Conservation (phyloP, 257 asterid genomes). For the Solanum gracilifrons region DNA sequence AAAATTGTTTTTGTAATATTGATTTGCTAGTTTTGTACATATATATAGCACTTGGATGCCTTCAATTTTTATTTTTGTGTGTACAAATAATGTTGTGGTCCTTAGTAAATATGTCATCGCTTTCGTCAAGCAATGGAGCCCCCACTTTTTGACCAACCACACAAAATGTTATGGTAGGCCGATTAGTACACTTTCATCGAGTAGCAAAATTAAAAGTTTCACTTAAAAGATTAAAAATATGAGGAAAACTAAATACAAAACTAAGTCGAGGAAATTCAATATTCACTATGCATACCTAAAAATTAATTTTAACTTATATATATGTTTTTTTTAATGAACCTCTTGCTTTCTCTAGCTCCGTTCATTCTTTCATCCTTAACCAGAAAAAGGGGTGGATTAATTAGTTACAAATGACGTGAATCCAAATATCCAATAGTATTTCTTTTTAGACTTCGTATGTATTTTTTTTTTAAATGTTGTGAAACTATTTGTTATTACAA, state of each 20-base stretch:
- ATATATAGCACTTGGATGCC: not conserved
- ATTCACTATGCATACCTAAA: no score
- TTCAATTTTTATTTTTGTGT: not conserved
- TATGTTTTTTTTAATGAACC: no score
- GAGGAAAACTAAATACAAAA: no score
- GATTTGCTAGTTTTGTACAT: not conserved
- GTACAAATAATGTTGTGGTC: not conserved
- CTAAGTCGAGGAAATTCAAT: no score
- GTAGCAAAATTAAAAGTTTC: not conserved
- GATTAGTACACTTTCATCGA: not conserved
- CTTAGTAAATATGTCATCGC: not conserved
- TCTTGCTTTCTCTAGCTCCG: not conserved
- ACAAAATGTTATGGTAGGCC: not conserved
- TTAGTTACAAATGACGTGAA: no score
- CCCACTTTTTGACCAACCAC: not conserved
- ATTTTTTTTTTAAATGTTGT: not conserved
- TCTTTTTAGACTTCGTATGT: no score
- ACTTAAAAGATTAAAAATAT: no score
- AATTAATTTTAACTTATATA: no score
- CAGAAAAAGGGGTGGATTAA: no score
- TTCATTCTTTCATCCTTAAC: not conserved
- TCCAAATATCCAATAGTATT: no score
- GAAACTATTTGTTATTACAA: not conserved
- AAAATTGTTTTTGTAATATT: fast-evolving
- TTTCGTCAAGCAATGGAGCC: not conserved